These are phyloP conservation scores for Colletotrichum cordylinicola DNA, from an alignment of 2,329 filamentous ascomycete genomes.

Conservation along the genomic window DNA sequence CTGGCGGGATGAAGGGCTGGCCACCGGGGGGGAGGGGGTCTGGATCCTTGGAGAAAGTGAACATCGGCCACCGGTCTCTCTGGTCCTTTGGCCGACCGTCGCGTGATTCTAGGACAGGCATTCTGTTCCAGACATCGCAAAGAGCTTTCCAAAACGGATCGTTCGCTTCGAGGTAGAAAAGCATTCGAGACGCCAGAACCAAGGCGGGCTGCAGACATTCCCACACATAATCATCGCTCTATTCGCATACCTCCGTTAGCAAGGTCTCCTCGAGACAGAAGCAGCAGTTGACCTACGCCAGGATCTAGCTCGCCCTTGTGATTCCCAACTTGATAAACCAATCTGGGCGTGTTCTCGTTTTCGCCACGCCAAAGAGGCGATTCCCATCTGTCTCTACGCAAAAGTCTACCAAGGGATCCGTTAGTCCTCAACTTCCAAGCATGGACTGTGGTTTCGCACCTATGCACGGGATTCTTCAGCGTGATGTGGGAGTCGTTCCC, in stretches of 20 bases:
- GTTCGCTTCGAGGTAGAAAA: slow-evolving; percentile 9
- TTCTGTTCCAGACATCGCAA: slow-evolving; percentile 29
- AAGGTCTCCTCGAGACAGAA: too few species aligned
- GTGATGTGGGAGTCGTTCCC: not conserved
- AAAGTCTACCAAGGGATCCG: not conserved
- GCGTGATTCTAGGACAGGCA: slow-evolving; percentile 1
- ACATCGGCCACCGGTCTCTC: not conserved
- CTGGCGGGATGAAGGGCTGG: not conserved
- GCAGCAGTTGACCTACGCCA: slow-evolving; percentile 20
- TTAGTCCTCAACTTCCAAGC: not conserved
- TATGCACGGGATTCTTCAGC: slow-evolving; percentile 27
- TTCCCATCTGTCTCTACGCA: slow-evolving; percentile 9
- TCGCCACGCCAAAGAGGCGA: not conserved
- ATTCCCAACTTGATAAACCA: slow-evolving; percentile 27
- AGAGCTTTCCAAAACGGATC: slow-evolving; percentile 27
- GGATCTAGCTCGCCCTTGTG: slow-evolving; percentile 29
- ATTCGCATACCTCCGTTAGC: slow-evolving; percentile 5
- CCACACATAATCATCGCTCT: slow-evolving; percentile 32
- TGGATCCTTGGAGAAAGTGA: not conserved
- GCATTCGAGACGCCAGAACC: slow-evolving; percentile 28
- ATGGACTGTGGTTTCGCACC: slow-evolving; percentile 19
- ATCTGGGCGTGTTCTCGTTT: not conserved
- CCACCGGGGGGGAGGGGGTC: not conserved
- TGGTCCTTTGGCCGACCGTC: slow-evolving; percentile 15
- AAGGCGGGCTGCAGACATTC: slow-evolving; percentile 32